Conservation (phyloP, 257 asterid genomes). For the Haberlea rhodopensis region DNA sequence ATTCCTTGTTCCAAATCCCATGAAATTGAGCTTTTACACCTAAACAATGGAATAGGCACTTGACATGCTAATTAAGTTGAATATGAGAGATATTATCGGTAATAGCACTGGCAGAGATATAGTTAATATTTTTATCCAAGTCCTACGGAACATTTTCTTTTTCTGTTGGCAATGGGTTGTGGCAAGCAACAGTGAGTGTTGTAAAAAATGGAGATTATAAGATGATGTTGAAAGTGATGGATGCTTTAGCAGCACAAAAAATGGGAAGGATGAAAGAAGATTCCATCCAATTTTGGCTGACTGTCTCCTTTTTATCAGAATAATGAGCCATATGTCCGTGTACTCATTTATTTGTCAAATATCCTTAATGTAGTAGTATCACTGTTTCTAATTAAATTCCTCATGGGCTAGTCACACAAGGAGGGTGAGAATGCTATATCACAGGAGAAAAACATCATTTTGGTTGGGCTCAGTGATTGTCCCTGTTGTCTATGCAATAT, state of each 20-base stretch:
- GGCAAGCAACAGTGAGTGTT: background rate
- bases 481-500: background rate
- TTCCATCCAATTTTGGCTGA: background rate
- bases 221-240: background rate
- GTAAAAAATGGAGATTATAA: too few relatives aligned
- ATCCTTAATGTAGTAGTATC: background rate
- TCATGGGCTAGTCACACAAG: background rate
- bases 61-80: too few relatives aligned
- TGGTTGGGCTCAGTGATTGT: background rate
- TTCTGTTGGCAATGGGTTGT: background rate
- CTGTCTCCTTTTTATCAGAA: background rate
- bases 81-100: conserved; percentile 3
- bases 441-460: background rate
- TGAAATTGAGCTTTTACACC: background rate
- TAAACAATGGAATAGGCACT: too few relatives aligned
- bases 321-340: background rate
- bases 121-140: background rate
- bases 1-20: background rate
- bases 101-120: background rate
- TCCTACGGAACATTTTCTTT: background rate
- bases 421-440: background rate
- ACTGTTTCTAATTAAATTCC: too few relatives aligned
- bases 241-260: too few relatives aligned
- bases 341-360: background rate
- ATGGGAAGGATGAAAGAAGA: background rate